A percentile compares a stretch with the other conserved stretches of the same genome.
Evolutionary conservation across 2,329 filamentous ascomycete species (phyloP).

Genomic region (Aspergillus luchuensis): DNA sequence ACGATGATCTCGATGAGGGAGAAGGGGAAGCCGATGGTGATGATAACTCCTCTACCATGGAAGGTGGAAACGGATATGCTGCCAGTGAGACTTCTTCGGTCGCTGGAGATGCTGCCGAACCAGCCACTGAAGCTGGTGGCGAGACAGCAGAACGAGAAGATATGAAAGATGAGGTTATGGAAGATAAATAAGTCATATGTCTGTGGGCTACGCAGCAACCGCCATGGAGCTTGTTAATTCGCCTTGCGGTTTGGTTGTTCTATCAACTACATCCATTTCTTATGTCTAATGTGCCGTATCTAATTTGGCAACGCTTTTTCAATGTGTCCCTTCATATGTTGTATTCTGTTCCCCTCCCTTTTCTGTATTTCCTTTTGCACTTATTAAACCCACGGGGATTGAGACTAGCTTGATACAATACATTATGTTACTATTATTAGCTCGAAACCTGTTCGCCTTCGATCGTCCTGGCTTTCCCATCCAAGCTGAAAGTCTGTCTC

Average conservation of each 20-base stretch:
- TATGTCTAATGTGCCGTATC: conserved; percentile 1
- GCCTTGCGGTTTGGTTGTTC: background rate
- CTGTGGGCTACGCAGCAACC: background rate
- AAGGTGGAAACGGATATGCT: conserved; percentile 35
- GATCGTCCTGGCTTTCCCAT: background rate
- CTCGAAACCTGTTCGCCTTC: background rate
- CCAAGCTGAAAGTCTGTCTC: too few relatives aligned
- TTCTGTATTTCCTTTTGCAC: background rate
- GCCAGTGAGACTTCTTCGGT: conserved; percentile 37
- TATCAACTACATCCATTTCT: conserved; percentile 4
- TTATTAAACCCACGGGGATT: background rate
- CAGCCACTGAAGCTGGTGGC: conserved; percentile 6
- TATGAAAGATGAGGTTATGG: conserved; percentile 31
- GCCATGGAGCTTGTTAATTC: background rate
- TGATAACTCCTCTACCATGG: conserved; percentile 37
- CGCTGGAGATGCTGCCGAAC: conserved; percentile 20
- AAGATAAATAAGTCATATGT: conserved; percentile 21
- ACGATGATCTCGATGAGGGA: conserved; percentile 42
- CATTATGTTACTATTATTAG: background rate
- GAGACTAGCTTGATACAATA: background rate
- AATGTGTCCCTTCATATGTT: background rate
- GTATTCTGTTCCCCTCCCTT: background rate
- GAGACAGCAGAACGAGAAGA: conserved; percentile 17
- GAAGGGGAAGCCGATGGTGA: conserved; percentile 32
- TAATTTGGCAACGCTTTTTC: background rate